Evolutionary conservation across 2,329 filamentous ascomycete genomes (phyloP), one percentile per base, ranked within the genome.

Genomic region (Ophiostoma fasciatum): DNA sequence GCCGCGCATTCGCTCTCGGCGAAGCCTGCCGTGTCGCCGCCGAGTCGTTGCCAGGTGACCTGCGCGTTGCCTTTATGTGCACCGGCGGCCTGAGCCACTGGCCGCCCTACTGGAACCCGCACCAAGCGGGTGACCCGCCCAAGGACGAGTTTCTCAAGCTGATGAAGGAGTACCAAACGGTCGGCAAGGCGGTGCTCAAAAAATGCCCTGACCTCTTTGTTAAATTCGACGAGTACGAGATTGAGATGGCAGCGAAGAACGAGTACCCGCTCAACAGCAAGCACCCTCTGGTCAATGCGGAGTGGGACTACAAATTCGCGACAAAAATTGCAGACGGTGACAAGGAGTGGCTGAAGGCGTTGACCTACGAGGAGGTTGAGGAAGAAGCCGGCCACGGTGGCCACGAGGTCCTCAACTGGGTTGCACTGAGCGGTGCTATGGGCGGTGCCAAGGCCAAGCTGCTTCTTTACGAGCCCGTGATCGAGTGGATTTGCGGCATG

Each of bases 1-100:
- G 38, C 15, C 46, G 50, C 8, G 51, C 52, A 4, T 52, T 47
- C 35, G 45, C 45, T 2, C 45, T 54, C 5, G 50, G 49, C 4
- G 48, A 52, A 40, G 49, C 51, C 6, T 48, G 50, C 35, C 41
- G 49, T 11, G 34, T 40, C 9, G 48, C 48, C 3, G 43, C 45
- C 11, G 44, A 51, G 34, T 7, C 29, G 7, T 33, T 43, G 33
- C 41, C 38, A 6, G 38, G 20, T 11, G 26, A 28, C 33, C 34
- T 31, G 20, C 38, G 36, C 23, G 41, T 43, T 8, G 41, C 41
- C 1, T 43, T 43, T 17, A 41, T 43, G 38, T 41, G 38, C 36
- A 43, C 41, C 12, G 41, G 41, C 20, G 41, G 41, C 3, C 33
- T 43, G 12, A 35, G 30, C 28, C 41, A 43, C 41, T 43, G 41